Base-by-base conservation (phyloP, 768 basidiomycete species). In the Termitomyces sp. region DNA sequence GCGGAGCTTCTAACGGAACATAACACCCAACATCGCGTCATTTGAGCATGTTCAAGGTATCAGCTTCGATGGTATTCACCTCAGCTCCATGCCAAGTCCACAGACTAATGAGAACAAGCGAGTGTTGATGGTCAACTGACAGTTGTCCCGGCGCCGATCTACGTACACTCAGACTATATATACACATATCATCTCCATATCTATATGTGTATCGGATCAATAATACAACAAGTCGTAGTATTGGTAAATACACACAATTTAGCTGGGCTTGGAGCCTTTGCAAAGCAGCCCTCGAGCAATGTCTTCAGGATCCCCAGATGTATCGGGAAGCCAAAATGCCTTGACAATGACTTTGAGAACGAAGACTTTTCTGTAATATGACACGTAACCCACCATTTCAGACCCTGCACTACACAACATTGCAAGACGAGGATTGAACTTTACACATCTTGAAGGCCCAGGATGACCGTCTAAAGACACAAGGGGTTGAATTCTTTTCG, bases 351-450 rank as follows among this genome's bases (percentile, higher is more conserved):
- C 48, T 17, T 63, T 1, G 54, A 53, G 45, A 51, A 57, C 11
- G 19, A 48, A 54, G 4, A 48, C 55, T 33, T 5, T 6, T 30
- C 8, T 43, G 21, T 26, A 50, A 33, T n/a, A 46, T 55, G 46
- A 49, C 26, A 60, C 41, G 60, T 52, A 17, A 70, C 79, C 61
- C 62, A 94, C 95, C 75, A 97, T 67, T 67, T 95, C 92, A 58
- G 82, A 77, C 17, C 93, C 92, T 28, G 91, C 92, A 11, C 83
- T 84, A 56, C 82, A 85, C 78, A 98, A 78, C 93, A 98, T 96
- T 31, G 87, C 87, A 58, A 82, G 79, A 56, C 91, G 82, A 8
- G 95, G 94, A 68, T 97, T 98, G 68, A 95, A 96, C 64, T 78
- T 83, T 2, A 97, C 90, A 57, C 91, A 94, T 66, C 97, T 77